A percentile compares a stretch with the other conserved stretches of the same genome.
phyloP scores from a whole-genome alignment of 192 early-diverging fungal genomes.

The Gonapodya sp. region DNA sequence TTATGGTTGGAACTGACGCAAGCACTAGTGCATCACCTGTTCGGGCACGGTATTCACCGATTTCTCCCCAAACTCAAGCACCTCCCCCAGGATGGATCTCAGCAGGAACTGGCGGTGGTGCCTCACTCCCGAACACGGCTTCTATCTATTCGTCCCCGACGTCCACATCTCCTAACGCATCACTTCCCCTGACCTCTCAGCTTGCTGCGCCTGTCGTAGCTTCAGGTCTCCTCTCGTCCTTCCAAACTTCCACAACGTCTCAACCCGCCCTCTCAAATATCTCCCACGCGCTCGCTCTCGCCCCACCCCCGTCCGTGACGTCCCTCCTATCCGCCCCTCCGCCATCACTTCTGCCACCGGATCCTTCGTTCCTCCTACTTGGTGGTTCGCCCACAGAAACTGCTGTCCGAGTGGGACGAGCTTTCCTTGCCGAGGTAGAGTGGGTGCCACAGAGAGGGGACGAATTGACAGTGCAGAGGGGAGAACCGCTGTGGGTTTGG shows the following conservation, averaged over 20 bases:
- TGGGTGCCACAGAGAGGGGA: neutral
- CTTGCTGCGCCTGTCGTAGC: neutral
- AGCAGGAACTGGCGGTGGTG: too few species aligned
- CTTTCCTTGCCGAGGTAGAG: neutral
- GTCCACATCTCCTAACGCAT: neutral
- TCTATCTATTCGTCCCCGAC: neutral
- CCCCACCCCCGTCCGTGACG: neutral
- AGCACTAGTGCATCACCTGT: too few species aligned
- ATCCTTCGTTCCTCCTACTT: neutral
- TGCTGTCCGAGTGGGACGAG: neutral
- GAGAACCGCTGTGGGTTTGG: neutral
- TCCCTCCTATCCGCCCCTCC: neutral
- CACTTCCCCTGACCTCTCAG: neutral
- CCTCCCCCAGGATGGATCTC: neutral
- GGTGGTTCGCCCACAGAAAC: neutral
- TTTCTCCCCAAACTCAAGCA: neutral
- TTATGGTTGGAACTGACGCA: too few species aligned
- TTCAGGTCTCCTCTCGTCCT: neutral
- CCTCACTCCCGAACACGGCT: too few species aligned
- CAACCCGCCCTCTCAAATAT: neutral
- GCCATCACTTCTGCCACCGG: neutral
- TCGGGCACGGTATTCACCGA: neutral
- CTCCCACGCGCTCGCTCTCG: neutral
- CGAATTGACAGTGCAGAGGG: neutral
- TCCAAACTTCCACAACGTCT: neutral